phyloP scores from a whole-genome alignment of 371 early-diverging fungal species.

The Nematocida homosporus region DNA sequence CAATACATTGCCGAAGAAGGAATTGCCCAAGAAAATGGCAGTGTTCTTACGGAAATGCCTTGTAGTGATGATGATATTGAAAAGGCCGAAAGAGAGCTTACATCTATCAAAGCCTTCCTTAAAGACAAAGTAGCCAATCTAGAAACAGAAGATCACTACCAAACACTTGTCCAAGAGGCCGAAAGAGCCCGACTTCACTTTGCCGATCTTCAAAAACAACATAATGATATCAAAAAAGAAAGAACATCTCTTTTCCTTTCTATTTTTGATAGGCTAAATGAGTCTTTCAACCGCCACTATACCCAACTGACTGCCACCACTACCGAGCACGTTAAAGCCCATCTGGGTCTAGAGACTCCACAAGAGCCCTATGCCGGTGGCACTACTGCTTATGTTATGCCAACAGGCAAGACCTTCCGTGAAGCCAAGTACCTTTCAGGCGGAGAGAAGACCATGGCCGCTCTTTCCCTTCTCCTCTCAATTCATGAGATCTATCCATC shows the following conservation, averaged over 20 bases:
- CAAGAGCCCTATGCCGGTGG: slow-evolving; percentile 89
- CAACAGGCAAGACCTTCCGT: slow-evolving; percentile 93
- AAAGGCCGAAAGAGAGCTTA: slow-evolving; percentile 39
- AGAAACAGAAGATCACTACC: slow-evolving; percentile 15
- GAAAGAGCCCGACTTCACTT: slow-evolving; percentile 15
- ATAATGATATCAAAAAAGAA: slow-evolving; percentile 75
- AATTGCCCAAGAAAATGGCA: background rate
- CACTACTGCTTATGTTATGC: slow-evolving; percentile 94
- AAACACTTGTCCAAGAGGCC: slow-evolving; percentile 8
- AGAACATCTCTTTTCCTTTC: slow-evolving; percentile 75
- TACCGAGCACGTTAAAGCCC: slow-evolving; percentile 72
- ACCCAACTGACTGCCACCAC: slow-evolving; percentile 78
- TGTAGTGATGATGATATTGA: slow-evolving; percentile 33
- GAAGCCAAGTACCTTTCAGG: slow-evolving; percentile 97
- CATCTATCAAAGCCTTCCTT: background rate
- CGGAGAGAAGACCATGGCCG: slow-evolving; percentile 95
- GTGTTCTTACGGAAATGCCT: background rate
- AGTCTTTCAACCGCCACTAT: slow-evolving; percentile 82
- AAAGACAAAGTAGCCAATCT: background rate
- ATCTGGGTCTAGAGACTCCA: slow-evolving; percentile 80
- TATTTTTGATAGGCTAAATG: slow-evolving; percentile 82
- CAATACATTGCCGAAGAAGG: slow-evolving; percentile 50
- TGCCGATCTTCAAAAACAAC: slow-evolving; percentile 63
- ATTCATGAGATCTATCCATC: slow-evolving; percentile 79
- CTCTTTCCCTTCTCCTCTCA: slow-evolving; percentile 89